Base-by-base conservation (phyloP, 148 eudicot genomes). In the Camellia sinensis region DNA sequence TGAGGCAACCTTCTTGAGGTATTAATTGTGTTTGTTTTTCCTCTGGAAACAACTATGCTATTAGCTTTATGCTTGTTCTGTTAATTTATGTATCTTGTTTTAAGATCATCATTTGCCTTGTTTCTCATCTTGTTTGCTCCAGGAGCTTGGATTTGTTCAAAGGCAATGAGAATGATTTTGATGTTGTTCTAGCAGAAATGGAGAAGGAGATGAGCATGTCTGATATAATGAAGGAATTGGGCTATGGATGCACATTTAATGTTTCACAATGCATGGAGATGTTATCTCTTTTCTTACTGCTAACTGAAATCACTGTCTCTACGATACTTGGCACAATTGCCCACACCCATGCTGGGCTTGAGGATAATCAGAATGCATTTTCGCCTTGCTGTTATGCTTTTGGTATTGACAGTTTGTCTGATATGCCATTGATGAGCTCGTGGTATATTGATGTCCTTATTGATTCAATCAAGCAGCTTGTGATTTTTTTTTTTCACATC, bases 381-480 rank as follows among this genome's bases (percentile, higher is more conserved):
- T 83, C 86, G 59, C 85, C 97, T 59, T 95, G 91, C 80, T 87
- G 86, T 74, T 87, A 94, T 78, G 97, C 93, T 80, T 83, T 90
- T 81, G 92, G 92, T 76, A 82, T 83, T 77, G 86, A 70, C 71
- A 79, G 73, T 70, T 63, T 80, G 68, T 78, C 88, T 73, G 99
- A 95, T 74, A 73, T 86, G 75, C 91, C 97, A 73, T 71, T 76
- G 7, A 76, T 86, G 75, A 88, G 83, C 82, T 93, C 97, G 29
- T 95, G 99, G 99, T 89, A 93, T 80, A 87, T 86, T 57, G 85
- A 74, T n/a, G n/a, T n/a, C n/a, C n/a, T n/a, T n/a, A n/a, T n/a
- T n/a, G n/a, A n/a, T n/a, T n/a, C n/a, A n/a, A 87, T 95, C 78
- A 92, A 91, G 79, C 93, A 93, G 81, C 99, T 95, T 48, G 99